Conservation (phyloP, 345 rosid species). For the Garcia nutans region DNA sequence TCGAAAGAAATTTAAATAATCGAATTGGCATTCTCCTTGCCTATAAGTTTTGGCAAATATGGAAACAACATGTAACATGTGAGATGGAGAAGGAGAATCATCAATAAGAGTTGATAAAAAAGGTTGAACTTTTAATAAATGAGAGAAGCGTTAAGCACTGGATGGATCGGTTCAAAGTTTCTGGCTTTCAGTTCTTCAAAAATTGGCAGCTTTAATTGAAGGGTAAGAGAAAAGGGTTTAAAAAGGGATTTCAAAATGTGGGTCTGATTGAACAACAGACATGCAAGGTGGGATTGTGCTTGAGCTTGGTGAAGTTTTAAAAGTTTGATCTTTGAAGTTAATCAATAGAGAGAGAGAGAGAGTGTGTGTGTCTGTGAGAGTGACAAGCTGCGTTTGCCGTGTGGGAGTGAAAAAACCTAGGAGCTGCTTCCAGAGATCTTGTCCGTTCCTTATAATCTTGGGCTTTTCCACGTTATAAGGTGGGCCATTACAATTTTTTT, state of each 20-base stretch:
- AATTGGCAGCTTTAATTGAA: background rate
- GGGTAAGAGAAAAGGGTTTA: background rate
- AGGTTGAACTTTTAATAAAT: background rate
- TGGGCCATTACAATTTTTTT: background rate
- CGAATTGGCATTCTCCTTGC: background rate
- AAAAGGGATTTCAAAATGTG: background rate
- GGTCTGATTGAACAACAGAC: background rate
- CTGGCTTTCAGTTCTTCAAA: background rate
- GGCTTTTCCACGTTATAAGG: background rate
- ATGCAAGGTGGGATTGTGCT: background rate
- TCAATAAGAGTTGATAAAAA: background rate
- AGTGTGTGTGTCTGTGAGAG: background rate
- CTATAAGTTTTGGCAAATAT: background rate
- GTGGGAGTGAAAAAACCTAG: slow-evolving; percentile 14
- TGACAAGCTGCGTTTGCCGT: slow-evolving; percentile 2
- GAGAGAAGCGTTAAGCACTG: background rate
- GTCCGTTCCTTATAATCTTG: background rate
- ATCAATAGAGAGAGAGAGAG: background rate
- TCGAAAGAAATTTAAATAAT: background rate
- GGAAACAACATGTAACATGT: slow-evolving; percentile 11
- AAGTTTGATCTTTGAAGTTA: background rate
- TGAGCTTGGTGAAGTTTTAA: background rate
- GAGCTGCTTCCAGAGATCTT: background rate
- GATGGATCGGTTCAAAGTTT: slow-evolving; percentile 6
- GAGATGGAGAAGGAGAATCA: background rate